Evolutionary conservation across 176 grass and related monocot genomes (phyloP).

Genomic region (Aegilops speltoides): DNA sequence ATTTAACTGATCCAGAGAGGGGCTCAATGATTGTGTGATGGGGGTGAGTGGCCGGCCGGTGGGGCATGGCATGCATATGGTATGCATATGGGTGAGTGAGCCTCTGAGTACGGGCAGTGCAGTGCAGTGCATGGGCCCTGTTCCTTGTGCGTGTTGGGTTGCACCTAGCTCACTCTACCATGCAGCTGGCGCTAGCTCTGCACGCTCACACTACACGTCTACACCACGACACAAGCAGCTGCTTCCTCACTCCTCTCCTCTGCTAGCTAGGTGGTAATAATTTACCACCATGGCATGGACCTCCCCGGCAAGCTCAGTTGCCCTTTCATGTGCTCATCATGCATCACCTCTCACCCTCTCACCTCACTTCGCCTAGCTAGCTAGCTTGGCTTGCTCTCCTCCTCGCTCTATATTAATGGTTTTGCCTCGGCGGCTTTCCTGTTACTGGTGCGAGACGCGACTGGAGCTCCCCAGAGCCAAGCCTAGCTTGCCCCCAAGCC

Average conservation of each 20-base stretch:
- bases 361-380: background rate
- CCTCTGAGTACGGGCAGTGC: background rate
- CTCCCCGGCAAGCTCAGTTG: background rate
- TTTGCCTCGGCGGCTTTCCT: conserved; percentile 22
- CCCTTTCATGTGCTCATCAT: background rate
- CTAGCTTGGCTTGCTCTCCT: background rate
- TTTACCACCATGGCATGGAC: background rate
- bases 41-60: background rate
- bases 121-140: background rate
- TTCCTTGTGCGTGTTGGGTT: background rate
- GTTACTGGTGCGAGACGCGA: conserved; percentile 19
- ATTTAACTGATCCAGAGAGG: no score
- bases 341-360: background rate
- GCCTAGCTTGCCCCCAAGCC: background rate
- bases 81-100: background rate
- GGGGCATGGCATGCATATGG: background rate
- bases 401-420: conserved; percentile 20
- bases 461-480: conserved; percentile 1
- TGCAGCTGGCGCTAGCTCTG: no score
- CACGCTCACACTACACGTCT: no score
- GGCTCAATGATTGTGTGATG: background rate
- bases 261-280: no score
- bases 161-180: background rate
- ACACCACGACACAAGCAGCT: no score
- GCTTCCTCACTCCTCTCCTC: no score